A percentile compares a stretch with the other conserved stretches of the same genome.
Evolutionary conservation across 257 asterid genomes (phyloP).

Genomic region (Gentiana macrophylla): DNA sequence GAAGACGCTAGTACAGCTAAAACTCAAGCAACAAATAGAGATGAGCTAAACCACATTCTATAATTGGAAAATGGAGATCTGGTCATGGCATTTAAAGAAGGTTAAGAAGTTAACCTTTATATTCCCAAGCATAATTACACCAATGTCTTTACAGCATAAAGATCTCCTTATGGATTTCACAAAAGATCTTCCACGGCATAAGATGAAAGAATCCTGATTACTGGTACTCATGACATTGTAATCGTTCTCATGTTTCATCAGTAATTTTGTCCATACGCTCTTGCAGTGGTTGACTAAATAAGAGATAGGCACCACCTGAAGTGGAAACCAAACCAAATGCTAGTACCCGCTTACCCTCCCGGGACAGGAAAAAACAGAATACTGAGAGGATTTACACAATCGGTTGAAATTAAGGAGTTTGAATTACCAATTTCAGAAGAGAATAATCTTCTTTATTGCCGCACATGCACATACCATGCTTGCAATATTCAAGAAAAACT

Average conservation of each 20-base stretch:
- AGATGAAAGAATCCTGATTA: constrained; percentile 16
- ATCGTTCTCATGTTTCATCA: constrained; percentile 18
- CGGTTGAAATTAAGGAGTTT: background rate
- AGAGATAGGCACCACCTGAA: constrained; percentile 74
- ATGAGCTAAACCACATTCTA: no score
- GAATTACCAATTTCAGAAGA: constrained; percentile 57
- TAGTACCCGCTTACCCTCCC: background rate
- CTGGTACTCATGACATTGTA: constrained; percentile 18
- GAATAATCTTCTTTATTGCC: constrained; percentile 26
- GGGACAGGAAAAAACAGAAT: background rate
- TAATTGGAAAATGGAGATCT: no score
- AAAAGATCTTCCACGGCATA: constrained; percentile 49
- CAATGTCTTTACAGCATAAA: constrained; percentile 41
- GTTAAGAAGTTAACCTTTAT: constrained; percentile 35
- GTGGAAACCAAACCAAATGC: background rate
- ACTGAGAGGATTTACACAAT: background rate
- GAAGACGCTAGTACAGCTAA: background rate
- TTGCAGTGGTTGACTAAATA: constrained; percentile 48
- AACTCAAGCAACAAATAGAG: background rate
- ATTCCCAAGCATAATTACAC: constrained; percentile 57
- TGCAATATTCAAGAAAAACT: constrained; percentile 63
- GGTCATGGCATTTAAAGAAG: no score
- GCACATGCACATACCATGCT: constrained; percentile 42
- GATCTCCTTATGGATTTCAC: constrained; percentile 32
- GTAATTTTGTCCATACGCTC: constrained; percentile 42